Evolutionary conservation across 2,329 filamentous ascomycete genomes (phyloP), one percentile per base, ranked within the genome.

Genomic region (Gnomoniopsis sp.): DNA sequence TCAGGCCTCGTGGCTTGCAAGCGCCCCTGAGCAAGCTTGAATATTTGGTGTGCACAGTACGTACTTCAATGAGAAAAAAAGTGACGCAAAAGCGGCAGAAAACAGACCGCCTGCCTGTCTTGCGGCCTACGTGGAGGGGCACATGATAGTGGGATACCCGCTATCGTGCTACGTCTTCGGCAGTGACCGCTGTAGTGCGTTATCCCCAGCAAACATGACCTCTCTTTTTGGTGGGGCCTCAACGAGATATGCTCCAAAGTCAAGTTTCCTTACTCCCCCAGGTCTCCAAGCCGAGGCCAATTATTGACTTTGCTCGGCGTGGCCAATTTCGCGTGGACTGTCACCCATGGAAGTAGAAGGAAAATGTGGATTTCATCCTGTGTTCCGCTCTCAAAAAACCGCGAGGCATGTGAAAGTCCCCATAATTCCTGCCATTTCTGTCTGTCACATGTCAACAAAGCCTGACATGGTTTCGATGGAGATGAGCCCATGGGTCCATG

Each of bases 41-140:
- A 17, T 26, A 33, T 30, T 22, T 51, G 15, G n/a, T 34, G 47
- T 33, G 17, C 21, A 30, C 23, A 1, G 4, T 46, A 19, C 49
- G 21, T 36, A 26, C 33, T 17, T 26, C 19, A 36, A 23, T 4
- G 19, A 10, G 22, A 34, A 47, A 44, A 50, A 59, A 56, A 59
- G 57, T 62, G 57, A 59, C 57, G 60, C 57, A 57, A 51, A 21
- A 4, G n/a, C 33, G 47, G 60, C 60, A 62, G 53, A 59, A 57
- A 15, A 15, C 7, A 30, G 23, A 57, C 60, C 60, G 60, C 60
- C 50, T 62, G 17, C 60, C 38, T 2, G 36, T 34, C 10, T 33
- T 19, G 14, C 1, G 21, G 4, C 7, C 17, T 0, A 10, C 14
- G 1, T 4, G 0, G 43, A 0, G 19, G 14, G 15, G 7, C 2